Percentiles rank a stretch among this genome's conserved stretches.
Conservation (phyloP, 768 basidiomycete genomes). For the Saitozyma sp. region DNA sequence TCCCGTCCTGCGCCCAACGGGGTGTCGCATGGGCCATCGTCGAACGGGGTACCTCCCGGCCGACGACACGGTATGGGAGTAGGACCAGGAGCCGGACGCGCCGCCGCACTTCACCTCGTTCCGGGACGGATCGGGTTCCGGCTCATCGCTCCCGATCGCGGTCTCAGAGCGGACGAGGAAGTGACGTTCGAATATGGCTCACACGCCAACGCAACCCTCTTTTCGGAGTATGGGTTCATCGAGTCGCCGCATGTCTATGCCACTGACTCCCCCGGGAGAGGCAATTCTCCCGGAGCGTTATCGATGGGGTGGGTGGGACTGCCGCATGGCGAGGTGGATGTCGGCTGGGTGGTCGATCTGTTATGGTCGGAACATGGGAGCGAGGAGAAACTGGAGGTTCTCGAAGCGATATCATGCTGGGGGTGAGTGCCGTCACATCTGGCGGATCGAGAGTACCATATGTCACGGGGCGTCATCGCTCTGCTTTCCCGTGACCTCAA, state of each 20-base stretch:
- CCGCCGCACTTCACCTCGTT: slow-evolving; percentile 29
- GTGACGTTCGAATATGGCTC: slow-evolving; percentile 75
- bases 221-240: slow-evolving; percentile 90
- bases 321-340: slow-evolving; percentile 61
- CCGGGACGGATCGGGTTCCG: slow-evolving; percentile 39
- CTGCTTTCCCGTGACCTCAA: not conserved
- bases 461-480: not conserved
- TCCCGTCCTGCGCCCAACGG: not conserved
- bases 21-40: not conserved
- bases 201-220: slow-evolving; percentile 74
- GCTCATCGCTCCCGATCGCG: slow-evolving; percentile 56
- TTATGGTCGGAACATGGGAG: slow-evolving; percentile 44
- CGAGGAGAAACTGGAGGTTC: slow-evolving; percentile 58
- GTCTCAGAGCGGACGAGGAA: slow-evolving; percentile 62
- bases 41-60: too few species aligned
- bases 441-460: too few species aligned
- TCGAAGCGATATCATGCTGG: slow-evolving; percentile 76
- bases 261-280: not conserved
- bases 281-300: not conserved
- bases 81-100: too few species aligned
- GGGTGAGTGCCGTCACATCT: slow-evolving; percentile 59
- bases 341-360: slow-evolving; percentile 61
- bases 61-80: too few species aligned
- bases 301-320: slow-evolving; percentile 35
- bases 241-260: slow-evolving; percentile 13